Percentiles rank a stretch among this genome's conserved stretches.
Conservation (phyloP, 768 basidiomycete genomes). For the Tephrocybe sp. region DNA sequence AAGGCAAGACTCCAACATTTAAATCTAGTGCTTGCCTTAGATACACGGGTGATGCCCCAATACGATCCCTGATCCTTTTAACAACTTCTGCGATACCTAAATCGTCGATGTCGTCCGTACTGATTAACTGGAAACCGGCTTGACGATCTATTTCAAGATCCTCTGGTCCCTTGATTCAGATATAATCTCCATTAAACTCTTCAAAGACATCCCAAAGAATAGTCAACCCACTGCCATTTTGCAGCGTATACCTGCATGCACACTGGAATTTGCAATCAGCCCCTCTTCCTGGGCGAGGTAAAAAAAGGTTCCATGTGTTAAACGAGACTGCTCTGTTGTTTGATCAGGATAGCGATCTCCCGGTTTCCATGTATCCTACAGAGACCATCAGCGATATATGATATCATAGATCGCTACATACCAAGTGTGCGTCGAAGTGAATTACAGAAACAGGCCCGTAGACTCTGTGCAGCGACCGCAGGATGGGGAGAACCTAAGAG, state of each 20-base stretch:
- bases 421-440: constrained; percentile 72
- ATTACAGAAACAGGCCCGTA: constrained; percentile 84
- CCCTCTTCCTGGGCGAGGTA: constrained; percentile 76
- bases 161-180: constrained; percentile 47
- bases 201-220: constrained; percentile 11
- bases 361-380: constrained; percentile 60
- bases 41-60: constrained; percentile 76
- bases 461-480: constrained; percentile 72
- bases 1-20: neutral
- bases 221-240: constrained; percentile 43
- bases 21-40: constrained; percentile 46
- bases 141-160: constrained; percentile 68
- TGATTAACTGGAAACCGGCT: constrained; percentile 78
- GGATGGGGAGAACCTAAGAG: constrained; percentile 68
- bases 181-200: constrained; percentile 21
- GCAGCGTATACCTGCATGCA: constrained; percentile 86
- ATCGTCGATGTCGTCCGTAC: constrained; percentile 83
- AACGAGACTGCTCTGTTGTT: constrained; percentile 55
- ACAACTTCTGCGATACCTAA: constrained; percentile 70
- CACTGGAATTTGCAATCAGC: constrained; percentile 69
- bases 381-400: neutral
- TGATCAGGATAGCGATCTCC: constrained; percentile 48
- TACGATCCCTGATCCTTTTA: constrained; percentile 62
- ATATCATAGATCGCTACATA: constrained; percentile 24
- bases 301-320: constrained; percentile 89